Conservation (phyloP, 202 grass and related monocot species). For the Eragrostis tef region DNA sequence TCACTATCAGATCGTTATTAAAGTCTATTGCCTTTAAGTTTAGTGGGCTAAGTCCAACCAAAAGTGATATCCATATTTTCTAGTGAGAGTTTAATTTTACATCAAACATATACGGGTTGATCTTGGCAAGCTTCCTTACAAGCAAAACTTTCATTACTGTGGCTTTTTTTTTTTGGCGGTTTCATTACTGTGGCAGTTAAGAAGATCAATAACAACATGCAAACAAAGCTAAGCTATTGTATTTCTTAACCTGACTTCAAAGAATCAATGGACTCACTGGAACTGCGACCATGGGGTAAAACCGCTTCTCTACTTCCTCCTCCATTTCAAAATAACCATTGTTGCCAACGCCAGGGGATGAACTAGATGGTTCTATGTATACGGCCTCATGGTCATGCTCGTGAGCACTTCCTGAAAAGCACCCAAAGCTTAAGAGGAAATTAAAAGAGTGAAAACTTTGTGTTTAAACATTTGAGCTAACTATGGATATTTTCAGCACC, state of each 20-base stretch:
- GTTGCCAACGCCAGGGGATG: constrained; percentile 58
- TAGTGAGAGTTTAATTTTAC: constrained; percentile 25
- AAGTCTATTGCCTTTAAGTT: constrained; percentile 30
- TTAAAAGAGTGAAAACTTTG: not conserved
- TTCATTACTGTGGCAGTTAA: constrained; percentile 32
- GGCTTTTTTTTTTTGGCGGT: too few relatives aligned
- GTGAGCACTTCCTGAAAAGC: constrained; percentile 54
- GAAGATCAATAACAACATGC: not conserved
- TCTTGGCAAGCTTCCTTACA: constrained; percentile 39
- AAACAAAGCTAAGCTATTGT: constrained; percentile 30
- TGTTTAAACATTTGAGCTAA: constrained; percentile 4
- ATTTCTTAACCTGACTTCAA: constrained; percentile 52
- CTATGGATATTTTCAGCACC: constrained; percentile 59
- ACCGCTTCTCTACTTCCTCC: constrained; percentile 81
- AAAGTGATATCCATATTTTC: constrained; percentile 37
- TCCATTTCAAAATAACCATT: constrained; percentile 71
- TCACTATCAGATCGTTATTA: constrained; percentile 14
- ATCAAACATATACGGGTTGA: constrained; percentile 6
- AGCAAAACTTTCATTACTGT: constrained; percentile 37
- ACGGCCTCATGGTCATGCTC: constrained; percentile 57
- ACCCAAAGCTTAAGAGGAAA: constrained; percentile 16
- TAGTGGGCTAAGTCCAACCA: constrained; percentile 24
- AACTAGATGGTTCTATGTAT: constrained; percentile 60
- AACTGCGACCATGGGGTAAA: constrained; percentile 88
- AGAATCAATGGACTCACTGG: constrained; percentile 69